Evolutionary conservation across 441 rosid genomes (phyloP).

Genomic region (Gossypium schwendimanii): DNA sequence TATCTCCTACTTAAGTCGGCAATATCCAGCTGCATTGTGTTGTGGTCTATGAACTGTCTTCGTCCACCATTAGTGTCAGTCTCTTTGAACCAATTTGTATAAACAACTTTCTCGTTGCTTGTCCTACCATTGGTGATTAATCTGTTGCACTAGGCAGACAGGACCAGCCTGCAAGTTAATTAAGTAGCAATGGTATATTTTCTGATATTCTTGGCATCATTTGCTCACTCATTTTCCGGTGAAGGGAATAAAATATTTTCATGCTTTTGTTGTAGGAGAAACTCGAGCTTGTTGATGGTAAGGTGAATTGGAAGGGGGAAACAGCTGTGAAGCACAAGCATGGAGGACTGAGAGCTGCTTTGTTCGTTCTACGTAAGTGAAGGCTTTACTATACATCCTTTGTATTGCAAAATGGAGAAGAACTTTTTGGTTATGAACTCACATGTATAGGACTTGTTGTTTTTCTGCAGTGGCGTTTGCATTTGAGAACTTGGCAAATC

Average conservation of each 20-base stretch:
- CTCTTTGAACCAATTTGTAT: slow-evolving; percentile 1
- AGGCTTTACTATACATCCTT: background rate
- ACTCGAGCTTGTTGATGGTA: slow-evolving; percentile 38
- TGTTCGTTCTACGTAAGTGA: slow-evolving; percentile 32
- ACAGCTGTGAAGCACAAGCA: slow-evolving; percentile 40
- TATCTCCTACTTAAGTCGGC: slow-evolving; percentile 13
- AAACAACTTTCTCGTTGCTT: background rate
- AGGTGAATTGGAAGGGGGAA: slow-evolving; percentile 57
- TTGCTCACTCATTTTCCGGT: background rate
- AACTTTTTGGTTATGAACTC: background rate
- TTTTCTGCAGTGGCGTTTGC: slow-evolving; percentile 32
- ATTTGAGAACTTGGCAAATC: slow-evolving; percentile 42
- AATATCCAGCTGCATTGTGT: background rate
- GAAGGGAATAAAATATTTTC: background rate
- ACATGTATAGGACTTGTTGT: background rate
- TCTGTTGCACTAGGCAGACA: slow-evolving; percentile 10
- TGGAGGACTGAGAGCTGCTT: slow-evolving; percentile 47
- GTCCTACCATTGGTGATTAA: background rate
- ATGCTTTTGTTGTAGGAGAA: slow-evolving; percentile 33
- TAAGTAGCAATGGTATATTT: slow-evolving; percentile 26
- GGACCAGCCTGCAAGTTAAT: background rate
- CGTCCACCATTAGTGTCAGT: background rate
- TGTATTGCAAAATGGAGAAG: background rate
- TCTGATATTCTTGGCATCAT: background rate
- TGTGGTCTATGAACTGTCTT: slow-evolving; percentile 6